Evolutionary conservation across 768 basidiomycete genomes (phyloP).

Genomic region (Holtermanniella nyarrowii): DNA sequence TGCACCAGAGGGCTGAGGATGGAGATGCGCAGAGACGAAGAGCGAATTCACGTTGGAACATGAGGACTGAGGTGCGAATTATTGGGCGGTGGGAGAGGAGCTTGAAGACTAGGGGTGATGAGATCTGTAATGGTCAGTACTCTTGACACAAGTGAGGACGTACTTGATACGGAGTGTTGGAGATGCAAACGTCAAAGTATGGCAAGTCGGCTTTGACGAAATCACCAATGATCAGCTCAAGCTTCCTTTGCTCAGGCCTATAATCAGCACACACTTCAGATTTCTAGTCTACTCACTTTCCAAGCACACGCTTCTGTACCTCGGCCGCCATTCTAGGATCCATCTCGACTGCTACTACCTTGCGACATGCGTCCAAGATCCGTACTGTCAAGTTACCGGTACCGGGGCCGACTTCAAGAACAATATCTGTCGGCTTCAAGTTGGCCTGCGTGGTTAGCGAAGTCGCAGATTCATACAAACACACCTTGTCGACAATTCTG

Average conservation of each 20-base stretch:
- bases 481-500: conserved; percentile 58
- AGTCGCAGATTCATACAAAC: background rate
- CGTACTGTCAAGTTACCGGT: conserved; percentile 91
- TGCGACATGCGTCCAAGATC: conserved; percentile 85
- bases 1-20: conserved; percentile 76
- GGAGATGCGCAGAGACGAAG: conserved; percentile 80
- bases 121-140: conserved; percentile 50
- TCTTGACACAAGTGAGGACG: conserved; percentile 5
- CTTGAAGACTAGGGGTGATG: conserved; percentile 92
- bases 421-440: conserved; percentile 84
- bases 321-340: conserved; percentile 99
- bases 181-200: conserved; percentile 98
- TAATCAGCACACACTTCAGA: conserved; percentile 1
- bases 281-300: conserved; percentile 61
- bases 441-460: conserved; percentile 55
- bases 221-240: conserved; percentile 92
- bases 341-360: conserved; percentile 80
- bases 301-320: conserved; percentile 90
- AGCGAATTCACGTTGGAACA: conserved; percentile 99
- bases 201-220: conserved; percentile 97
- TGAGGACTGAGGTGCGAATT: conserved; percentile 87
- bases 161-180: conserved; percentile 95
- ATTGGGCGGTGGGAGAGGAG: conserved; percentile 91
- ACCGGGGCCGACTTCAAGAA: conserved; percentile 94
- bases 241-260: conserved; percentile 89